phyloP scores from a whole-genome alignment of 768 basidiomycete species.

The Lanmaoa rubissima region DNA sequence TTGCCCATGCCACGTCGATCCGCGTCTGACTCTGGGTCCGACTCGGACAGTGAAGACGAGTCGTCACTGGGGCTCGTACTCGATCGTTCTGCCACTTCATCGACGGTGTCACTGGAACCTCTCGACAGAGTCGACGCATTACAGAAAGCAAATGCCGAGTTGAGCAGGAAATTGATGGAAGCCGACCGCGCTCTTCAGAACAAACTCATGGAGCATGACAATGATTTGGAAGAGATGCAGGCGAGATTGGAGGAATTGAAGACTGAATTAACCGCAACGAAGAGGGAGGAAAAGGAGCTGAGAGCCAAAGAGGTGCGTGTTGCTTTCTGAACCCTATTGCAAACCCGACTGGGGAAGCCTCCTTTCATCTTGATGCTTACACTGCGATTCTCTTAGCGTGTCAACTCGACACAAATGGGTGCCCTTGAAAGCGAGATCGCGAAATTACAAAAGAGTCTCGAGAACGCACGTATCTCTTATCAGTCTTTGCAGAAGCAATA shows the following conservation, averaged over 20 bases:
- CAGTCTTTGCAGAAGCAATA: constrained; percentile 83
- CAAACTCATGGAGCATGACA: constrained; percentile 73
- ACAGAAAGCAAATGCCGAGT: constrained; percentile 69
- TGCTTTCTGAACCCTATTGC: neutral
- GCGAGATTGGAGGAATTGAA: constrained; percentile 71
- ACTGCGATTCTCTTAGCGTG: constrained; percentile 42
- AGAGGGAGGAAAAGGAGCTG: constrained; percentile 92
- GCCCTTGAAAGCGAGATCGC: constrained; percentile 77
- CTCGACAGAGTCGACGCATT: constrained; percentile 73
- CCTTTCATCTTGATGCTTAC: constrained; percentile 1
- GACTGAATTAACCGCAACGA: constrained; percentile 73
- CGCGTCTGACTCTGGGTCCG: constrained; percentile 44
- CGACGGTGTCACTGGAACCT: constrained; percentile 68
- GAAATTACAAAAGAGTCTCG: constrained; percentile 71
- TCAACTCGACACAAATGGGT: constrained; percentile 62
- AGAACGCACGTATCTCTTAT: constrained; percentile 70
- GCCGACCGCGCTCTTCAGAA: constrained; percentile 66
- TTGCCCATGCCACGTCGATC: constrained; percentile 55
- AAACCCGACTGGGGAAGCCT: neutral
- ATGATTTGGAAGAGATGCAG: constrained; percentile 81
- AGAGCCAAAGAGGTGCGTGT: constrained; percentile 74
- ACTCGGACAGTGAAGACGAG: constrained; percentile 49
- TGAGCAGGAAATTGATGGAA: constrained; percentile 73
- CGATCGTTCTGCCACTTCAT: constrained; percentile 57
- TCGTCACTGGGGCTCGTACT: constrained; percentile 55